phyloP scores from a whole-genome alignment of 768 basidiomycete genomes.

The Termitomyces sp. region DNA sequence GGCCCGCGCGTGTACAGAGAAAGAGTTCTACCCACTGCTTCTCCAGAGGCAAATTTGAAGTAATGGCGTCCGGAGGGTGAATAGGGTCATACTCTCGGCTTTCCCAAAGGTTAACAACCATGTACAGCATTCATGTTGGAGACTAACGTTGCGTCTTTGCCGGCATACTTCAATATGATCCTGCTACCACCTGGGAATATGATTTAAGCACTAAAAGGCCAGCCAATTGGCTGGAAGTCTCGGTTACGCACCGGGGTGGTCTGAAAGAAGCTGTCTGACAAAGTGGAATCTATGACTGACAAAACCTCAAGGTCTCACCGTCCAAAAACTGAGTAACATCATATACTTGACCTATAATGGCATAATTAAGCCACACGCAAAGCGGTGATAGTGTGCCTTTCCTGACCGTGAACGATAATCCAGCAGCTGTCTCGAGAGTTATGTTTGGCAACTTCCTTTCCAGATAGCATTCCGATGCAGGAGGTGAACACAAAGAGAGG shows the following conservation, averaged over 20 bases:
- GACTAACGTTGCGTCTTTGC: conserved; percentile 82
- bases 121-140: conserved; percentile 2
- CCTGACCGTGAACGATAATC: conserved; percentile 81
- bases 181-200: conserved; percentile 62
- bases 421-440: conserved; percentile 63
- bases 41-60: conserved; percentile 72
- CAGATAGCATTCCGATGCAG: conserved; percentile 28
- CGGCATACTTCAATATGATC: conserved; percentile 86
- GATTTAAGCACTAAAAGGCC: conserved; percentile 1
- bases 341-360: conserved; percentile 60
- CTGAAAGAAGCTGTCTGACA: conserved; percentile 24
- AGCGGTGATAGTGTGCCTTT: neutral
- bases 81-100: conserved; percentile 85
- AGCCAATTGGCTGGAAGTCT: neutral
- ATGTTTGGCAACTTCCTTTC: conserved; percentile 51
- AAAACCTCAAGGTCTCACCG: conserved; percentile 41
- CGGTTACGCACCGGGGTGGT: conserved; percentile 56
- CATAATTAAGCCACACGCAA: neutral
- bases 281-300: neutral
- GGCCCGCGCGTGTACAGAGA: neutral
- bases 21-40: conserved; percentile 60
- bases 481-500: neutral
- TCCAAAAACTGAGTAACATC: conserved; percentile 79
- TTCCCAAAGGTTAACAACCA: neutral
- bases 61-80: conserved; percentile 82